phyloP scores from a whole-genome alignment of 2,329 filamentous ascomycete species.

The Fusarium palustre region DNA sequence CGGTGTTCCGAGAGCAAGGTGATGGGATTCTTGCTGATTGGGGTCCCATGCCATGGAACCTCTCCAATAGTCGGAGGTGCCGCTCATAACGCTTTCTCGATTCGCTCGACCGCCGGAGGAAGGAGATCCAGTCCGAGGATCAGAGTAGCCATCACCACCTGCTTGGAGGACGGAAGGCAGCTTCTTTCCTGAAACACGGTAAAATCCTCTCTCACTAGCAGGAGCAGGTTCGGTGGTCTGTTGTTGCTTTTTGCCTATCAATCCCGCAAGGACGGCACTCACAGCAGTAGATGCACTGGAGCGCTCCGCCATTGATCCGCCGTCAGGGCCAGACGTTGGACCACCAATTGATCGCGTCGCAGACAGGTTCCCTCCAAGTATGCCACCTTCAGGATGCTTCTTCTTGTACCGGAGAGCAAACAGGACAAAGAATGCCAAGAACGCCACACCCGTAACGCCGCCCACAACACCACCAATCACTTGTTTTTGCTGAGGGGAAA shows the following conservation, averaged over 20 bases:
- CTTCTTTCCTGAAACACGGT: slow-evolving; percentile 73
- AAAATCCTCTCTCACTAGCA: slow-evolving; percentile 68
- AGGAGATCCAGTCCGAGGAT: slow-evolving; percentile 47
- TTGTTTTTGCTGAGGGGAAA: slow-evolving; percentile 52
- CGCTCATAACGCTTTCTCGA: slow-evolving; percentile 58
- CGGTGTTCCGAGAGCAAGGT: slow-evolving; percentile 66
- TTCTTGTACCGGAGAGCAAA: slow-evolving; percentile 68
- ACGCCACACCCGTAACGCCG: slow-evolving; percentile 67
- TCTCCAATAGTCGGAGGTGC: slow-evolving; percentile 64
- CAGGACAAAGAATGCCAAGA: slow-evolving; percentile 66
- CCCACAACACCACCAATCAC: slow-evolving; percentile 69
- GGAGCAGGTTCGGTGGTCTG: slow-evolving; percentile 48
- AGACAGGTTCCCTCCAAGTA: slow-evolving; percentile 57
- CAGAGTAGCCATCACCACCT: slow-evolving; percentile 73
- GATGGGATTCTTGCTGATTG: slow-evolving; percentile 50
- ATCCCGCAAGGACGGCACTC: slow-evolving; percentile 60
- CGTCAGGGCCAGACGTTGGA: slow-evolving; percentile 24
- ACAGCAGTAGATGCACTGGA: slow-evolving; percentile 55
- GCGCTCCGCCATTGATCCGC: slow-evolving; percentile 60
- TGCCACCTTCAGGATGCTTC: slow-evolving; percentile 57
- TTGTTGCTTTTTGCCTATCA: slow-evolving; percentile 56
- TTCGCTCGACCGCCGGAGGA: slow-evolving; percentile 42
- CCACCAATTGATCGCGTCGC: slow-evolving; percentile 43
- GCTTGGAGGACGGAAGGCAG: slow-evolving; percentile 71
- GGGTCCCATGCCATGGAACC: slow-evolving; percentile 63